Base-by-base conservation (phyloP, 768 basidiomycete species). In the Leccinum aurantiacum region DNA sequence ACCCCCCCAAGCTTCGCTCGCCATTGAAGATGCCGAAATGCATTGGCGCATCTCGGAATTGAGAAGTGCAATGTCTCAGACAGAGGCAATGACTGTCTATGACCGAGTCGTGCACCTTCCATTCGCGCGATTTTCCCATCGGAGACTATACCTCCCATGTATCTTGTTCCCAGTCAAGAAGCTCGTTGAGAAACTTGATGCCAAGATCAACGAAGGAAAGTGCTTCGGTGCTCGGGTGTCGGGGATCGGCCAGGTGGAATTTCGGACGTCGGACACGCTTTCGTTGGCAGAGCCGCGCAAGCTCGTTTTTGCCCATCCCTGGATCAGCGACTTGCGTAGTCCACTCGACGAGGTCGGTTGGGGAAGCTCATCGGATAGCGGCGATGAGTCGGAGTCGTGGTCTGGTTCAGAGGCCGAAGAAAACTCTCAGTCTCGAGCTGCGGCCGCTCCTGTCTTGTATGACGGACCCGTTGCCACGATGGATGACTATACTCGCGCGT, bases 281-380 rank as follows among this genome's bases (percentile, higher is more conserved):
- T 25, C 25, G 5, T 25, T 25, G 25, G 25, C 25, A 25, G 25
- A 25, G 25, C 25, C 25, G 6, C 25, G 25, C 25, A 25, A 25
- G 25, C n/a, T 60, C 6, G n/a, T 61, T 46, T n/a, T 65, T 14
- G 52, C 54, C 13, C 46, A 59, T 37, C 63, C 63, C 1, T 65
- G 65, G 65, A 33, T 65, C 25, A 53, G 64, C 17, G 50, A 56
- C 25, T 27, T 65, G 3, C 25, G 19, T 1, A 49, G 27, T n/a
- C 60, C 38, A 6, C 53, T 47, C 1, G 60, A 58, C 4, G 47
- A 38, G 15, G 19, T 4, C 9, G 11, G 33, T 14, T 27, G 25
- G 59, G 25, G 37, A 22, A n/a, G 33, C 6, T 3, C n/a, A 5
- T 14, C 8, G 0, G 55, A 53, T 19, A 27, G 24, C 2, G 44